Conservation (phyloP, 305 asterid species). For the Solanum hybrid region DNA sequence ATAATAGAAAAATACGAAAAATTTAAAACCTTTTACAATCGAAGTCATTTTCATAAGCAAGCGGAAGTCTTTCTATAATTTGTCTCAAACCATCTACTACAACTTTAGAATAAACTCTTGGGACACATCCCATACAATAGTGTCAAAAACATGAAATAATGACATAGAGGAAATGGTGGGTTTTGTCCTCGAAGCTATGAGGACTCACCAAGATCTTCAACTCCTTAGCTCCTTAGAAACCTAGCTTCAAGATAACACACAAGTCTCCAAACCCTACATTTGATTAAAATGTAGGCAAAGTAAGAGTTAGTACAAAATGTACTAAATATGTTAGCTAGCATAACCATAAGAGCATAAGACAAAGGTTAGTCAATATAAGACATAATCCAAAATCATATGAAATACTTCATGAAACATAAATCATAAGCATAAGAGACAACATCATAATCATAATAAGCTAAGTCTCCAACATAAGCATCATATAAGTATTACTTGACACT, state of each 20-base stretch:
- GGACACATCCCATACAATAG: neutral
- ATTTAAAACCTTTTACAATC: neutral
- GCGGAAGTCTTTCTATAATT: neutral
- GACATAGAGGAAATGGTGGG: neutral
- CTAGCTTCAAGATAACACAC: neutral
- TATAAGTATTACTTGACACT: no score
- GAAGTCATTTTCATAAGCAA: neutral
- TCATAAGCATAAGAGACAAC: no score
- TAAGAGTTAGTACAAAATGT: neutral
- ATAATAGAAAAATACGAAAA: neutral
- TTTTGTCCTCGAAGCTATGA: neutral
- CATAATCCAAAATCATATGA: no score
- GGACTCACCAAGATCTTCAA: neutral
- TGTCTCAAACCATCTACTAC: neutral
- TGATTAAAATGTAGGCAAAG: neutral
- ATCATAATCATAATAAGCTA: no score
- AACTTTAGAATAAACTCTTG: neutral
- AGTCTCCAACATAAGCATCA: no score
- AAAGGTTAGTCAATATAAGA: no score
- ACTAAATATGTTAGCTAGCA: neutral
- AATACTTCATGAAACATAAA: no score
- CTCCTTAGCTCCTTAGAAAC: neutral
- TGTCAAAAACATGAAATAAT: neutral
- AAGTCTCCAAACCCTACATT: neutral
- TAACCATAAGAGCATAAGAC: neutral